Evolutionary conservation across 2,329 filamentous ascomycete species (phyloP).

Genomic region (Penicillium thymicola): DNA sequence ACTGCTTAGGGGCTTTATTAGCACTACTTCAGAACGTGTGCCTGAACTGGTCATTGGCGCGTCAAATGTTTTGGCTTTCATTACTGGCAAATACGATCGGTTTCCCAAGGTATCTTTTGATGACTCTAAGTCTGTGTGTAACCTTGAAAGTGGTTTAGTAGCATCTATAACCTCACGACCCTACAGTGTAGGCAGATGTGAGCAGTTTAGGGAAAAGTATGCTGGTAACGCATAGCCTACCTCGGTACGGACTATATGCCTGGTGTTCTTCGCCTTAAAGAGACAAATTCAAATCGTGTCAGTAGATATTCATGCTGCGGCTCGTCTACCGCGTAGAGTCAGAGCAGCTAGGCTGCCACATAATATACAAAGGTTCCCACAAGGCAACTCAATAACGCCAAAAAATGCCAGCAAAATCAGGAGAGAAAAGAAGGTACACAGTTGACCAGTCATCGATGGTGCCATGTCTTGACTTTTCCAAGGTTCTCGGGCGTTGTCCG

Average conservation of each 20-base stretch:
- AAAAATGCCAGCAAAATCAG: conserved; percentile 24
- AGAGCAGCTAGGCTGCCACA: conserved; percentile 7
- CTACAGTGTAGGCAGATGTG: background rate
- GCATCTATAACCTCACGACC: background rate
- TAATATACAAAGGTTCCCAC: conserved; percentile 14
- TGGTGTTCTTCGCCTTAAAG: background rate
- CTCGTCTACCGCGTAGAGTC: conserved; percentile 3
- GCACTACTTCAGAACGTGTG: conserved; percentile 6
- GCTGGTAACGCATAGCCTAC: background rate
- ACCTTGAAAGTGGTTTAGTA: background rate
- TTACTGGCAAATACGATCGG: background rate
- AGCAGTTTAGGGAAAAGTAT: background rate
- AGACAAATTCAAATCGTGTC: background rate
- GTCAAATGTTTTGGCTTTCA: conserved; percentile 13
- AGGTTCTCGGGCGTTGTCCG: background rate
- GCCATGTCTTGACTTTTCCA: background rate
- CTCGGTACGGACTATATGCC: background rate
- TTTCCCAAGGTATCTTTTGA: background rate
- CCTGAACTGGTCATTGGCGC: conserved; percentile 23
- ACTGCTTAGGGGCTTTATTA: conserved; percentile 5
- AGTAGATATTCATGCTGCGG: conserved; percentile 3
- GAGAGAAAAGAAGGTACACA: conserved; percentile 1
- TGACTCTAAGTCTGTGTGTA: background rate
- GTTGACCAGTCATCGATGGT: background rate
- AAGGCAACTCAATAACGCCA: conserved; percentile 21